Percentiles rank a stretch among this genome's conserved stretches.
Evolutionary conservation across 176 grass and related monocot genomes (phyloP).

Genomic region (Luzula sylvatica): DNA sequence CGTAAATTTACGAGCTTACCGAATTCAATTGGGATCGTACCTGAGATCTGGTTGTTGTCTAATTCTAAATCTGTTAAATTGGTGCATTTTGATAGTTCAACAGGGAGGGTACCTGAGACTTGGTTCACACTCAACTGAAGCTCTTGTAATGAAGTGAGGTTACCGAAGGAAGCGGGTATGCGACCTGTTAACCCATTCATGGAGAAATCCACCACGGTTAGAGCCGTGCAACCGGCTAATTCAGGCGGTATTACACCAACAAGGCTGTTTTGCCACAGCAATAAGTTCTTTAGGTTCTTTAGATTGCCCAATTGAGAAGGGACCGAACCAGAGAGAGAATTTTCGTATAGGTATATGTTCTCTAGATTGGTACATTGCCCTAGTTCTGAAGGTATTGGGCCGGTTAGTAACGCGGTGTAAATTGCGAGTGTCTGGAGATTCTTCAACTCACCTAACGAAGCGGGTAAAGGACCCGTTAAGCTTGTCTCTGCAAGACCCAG

Average conservation of each 20-base stretch:
- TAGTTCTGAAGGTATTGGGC: slow-evolving; percentile 25
- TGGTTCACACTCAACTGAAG: slow-evolving; percentile 75
- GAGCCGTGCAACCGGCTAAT: slow-evolving; percentile 33
- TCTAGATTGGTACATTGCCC: slow-evolving; percentile 23
- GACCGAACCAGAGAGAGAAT: slow-evolving; percentile 54
- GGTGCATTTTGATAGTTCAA: slow-evolving; percentile 39
- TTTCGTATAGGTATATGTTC: slow-evolving; percentile 47
- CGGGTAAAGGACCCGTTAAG: slow-evolving; percentile 25
- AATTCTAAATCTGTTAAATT: slow-evolving; percentile 58
- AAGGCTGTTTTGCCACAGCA: slow-evolving; percentile 81
- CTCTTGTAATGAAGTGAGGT: slow-evolving; percentile 48
- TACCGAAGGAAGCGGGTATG: slow-evolving; percentile 48
- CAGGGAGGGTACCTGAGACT: slow-evolving; percentile 50
- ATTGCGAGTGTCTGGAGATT: slow-evolving; percentile 29
- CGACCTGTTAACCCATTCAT: slow-evolving; percentile 62
- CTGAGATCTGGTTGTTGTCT: slow-evolving; percentile 62
- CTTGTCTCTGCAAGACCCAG: slow-evolving; percentile 32
- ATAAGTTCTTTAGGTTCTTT: slow-evolving; percentile 36
- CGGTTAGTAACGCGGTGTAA: slow-evolving; percentile 30
- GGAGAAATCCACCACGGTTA: slow-evolving; percentile 48
- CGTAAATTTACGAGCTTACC: slow-evolving; percentile 39
- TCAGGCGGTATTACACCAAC: slow-evolving; percentile 48
- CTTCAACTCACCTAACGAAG: slow-evolving; percentile 10
- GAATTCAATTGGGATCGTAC: slow-evolving; percentile 57
- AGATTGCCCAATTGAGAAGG: slow-evolving; percentile 47